Base-by-base conservation (phyloP, 129 eudicot species). In the Scalesia atractyloides region DNA sequence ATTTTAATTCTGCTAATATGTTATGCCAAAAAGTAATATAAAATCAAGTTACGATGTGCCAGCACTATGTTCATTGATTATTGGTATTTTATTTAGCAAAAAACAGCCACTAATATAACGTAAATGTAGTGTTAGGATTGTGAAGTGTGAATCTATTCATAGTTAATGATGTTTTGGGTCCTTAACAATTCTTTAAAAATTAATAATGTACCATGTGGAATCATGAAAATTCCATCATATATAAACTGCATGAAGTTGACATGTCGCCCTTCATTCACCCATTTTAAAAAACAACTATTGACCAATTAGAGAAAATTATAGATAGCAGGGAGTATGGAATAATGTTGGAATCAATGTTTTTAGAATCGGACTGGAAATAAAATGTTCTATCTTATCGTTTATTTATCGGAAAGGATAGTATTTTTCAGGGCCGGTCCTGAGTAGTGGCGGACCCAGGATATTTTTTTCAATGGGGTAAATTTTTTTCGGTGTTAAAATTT, bases 131-230 rank as follows among this genome's bases (percentile, higher is more conserved):
- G 64, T 13, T 70, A 16, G 50, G 20, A 68, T 37, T 20, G 6
- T 57, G 57, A 72, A 41, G 76, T 72, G 76, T 43, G 76, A 72
- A 52, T 72, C 44, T 43, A 57, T 41, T 43, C 43, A 72, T 24
- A 54, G 24, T 66, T 72, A 72, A 72, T 53, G 67, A 72, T 56
- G 66, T 36, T 37, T 58, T 54, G 52, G 74, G 53, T 70, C 66
- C 22, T 41, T 12, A 72, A 43, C 24, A 57, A 20, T 72, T 72
- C 2, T 56, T 71, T 34, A n/a, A 71, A 70, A 54, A 18, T 7
- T 9, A n/a, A 41, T 24, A 14, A 54, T 56, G 10, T 72, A 20
- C 14, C 76, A 19, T 72, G 76, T 57, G 76, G 54, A 70, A 54
- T 36, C 64, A 20, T 70, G 63, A 18, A 34, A 20, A 39, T 19